Evolutionary conservation across 225 moss, liverwort and hornwort species (phyloP).

Genomic region (Pleurozium schreberi): DNA sequence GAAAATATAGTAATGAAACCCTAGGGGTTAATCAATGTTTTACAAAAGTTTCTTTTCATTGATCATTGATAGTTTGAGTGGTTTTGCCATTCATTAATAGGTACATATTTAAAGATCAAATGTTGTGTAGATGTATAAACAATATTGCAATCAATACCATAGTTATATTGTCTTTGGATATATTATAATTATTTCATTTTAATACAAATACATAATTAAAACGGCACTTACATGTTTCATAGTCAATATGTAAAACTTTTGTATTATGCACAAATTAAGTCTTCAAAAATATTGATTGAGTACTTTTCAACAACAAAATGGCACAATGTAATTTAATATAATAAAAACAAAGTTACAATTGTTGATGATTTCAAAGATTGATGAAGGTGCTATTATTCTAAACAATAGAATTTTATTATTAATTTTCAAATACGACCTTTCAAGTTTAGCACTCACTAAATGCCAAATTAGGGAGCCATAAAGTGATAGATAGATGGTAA

Average conservation of each 20-base stretch:
- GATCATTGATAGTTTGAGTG: neutral
- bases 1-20: too few relatives aligned
- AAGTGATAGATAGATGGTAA: fast-evolving
- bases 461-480: fast-evolving
- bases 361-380: neutral
- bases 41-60: neutral
- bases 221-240: neutral
- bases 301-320: neutral
- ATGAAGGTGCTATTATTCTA: neutral
- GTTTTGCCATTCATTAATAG: neutral
- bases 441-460: neutral
- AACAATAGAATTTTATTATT: neutral
- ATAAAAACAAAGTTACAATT: fast-evolving
- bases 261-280: too few relatives aligned
- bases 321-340: fast-evolving
- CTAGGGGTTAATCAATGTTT: neutral
- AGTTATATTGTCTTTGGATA: fast-evolving
- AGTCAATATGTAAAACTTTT: too few relatives aligned
- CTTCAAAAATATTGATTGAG: neutral
- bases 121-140: neutral
- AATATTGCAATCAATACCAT: neutral
- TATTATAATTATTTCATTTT: neutral
- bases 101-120: fast-evolving
- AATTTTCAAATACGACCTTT: neutral
- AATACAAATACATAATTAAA: too few relatives aligned